These are phyloP conservation scores for Fusarium buxicola DNA, from an alignment of 2,329 filamentous ascomycete genomes.

Conservation along the genomic window DNA sequence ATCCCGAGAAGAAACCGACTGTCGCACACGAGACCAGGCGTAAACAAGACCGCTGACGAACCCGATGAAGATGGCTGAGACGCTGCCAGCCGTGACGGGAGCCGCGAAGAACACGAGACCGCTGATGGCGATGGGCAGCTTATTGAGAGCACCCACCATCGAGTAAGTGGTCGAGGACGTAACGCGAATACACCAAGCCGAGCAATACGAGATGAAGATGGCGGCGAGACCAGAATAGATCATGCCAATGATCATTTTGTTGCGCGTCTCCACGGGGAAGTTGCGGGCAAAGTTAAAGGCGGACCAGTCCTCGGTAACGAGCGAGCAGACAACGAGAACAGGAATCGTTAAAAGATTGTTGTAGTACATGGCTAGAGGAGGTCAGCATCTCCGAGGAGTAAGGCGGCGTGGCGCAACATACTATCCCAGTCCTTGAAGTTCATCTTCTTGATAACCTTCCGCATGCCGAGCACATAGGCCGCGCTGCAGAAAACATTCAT, in stretches of 20 bases:
- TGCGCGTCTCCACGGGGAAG: constrained; percentile 86
- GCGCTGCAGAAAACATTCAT: constrained; percentile 96
- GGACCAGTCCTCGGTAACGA: constrained; percentile 94
- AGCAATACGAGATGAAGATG: constrained; percentile 99
- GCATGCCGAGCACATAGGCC: constrained; percentile 90
- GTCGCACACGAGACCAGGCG: constrained; percentile 73
- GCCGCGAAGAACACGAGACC: constrained; percentile 96
- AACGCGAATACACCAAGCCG: constrained; percentile 97
- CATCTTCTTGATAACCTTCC: constrained; percentile 98
- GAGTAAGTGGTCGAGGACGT: constrained; percentile 98
- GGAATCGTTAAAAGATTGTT: constrained; percentile 98
- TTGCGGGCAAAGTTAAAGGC: constrained; percentile 83
- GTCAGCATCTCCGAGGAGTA: constrained; percentile 46
- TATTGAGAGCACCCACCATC: constrained; percentile 98
- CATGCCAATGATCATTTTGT: constrained; percentile 86
- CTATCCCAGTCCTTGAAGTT: constrained; percentile 99
- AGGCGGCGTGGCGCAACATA: constrained; percentile 63
- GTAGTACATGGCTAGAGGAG: constrained; percentile 92
- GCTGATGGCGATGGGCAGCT: constrained; percentile 92
- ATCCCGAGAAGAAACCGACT: constrained; percentile 74
- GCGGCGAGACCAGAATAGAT: constrained; percentile 91
- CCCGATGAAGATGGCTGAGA: constrained; percentile 89
- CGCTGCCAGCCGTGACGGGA: constrained; percentile 90
- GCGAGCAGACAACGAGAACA: constrained; percentile 83
- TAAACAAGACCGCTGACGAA: constrained; percentile 95